Evolutionary conservation across 257 asterid species (phyloP), one percentile per base, ranked within the genome.

Genomic region (Solanum infundibuliforme): DNA sequence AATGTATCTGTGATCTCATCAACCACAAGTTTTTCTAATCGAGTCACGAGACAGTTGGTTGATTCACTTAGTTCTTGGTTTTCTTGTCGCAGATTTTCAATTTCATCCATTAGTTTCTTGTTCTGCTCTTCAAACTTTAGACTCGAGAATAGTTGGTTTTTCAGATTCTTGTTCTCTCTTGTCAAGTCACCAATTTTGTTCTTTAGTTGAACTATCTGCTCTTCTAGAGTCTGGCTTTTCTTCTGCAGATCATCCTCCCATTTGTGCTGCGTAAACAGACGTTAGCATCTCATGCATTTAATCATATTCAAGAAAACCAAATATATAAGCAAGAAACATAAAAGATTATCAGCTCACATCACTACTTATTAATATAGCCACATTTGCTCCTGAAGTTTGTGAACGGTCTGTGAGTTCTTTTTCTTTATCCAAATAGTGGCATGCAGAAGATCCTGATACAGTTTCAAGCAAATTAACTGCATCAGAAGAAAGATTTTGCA

Each of bases 341-440:
- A 34, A n/a, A 83, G 72, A 88, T 6, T 38, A 6, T 25, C 46
- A 72, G 82, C 90, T 84, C 79, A 88, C 90, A 74, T 88, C 87
- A 27, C 86, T 84, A 82, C 84, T 25, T 6, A 88, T 31, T 31
- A 84, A 31, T 31, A 62, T 25, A 41, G 69, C 1, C 14, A 20
- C 52, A 32, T 75, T 55, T 85, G 81, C 74, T 38, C 85, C 41
- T 72, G 75, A 88, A 72, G 52, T 31, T 35, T 12, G 34, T 36
- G 58, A 12, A 38, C 1, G 18, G 1, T 39, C 43, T n/a, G 66
- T 31, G 31, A n/a, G 72, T 65, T 88, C 90, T 55, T 23, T 74
- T 60, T 39, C 69, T 48, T 31, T 84, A 20, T 43, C 36, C 75
- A 31, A 32, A 74, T 66, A 36, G 82, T 60, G 79, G 23, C 88